Percentiles rank a stretch among this genome's conserved stretches.
phyloP scores from a whole-genome alignment of 305 asterid species.

The Fraxinus velutina region DNA sequence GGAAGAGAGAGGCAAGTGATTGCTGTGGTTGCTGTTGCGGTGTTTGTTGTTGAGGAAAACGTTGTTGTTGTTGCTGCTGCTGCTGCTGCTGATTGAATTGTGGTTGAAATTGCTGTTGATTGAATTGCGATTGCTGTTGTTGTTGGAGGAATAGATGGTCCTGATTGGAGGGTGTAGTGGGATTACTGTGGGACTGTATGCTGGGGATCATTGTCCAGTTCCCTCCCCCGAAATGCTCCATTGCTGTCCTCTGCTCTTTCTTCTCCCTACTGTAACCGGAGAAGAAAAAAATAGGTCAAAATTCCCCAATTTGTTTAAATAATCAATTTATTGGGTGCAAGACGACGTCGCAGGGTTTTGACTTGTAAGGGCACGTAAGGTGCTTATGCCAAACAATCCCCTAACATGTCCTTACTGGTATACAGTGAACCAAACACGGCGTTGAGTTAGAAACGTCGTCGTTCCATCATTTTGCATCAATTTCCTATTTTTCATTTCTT shows the following conservation, averaged over 20 bases:
- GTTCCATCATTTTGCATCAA: background rate
- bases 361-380: background rate
- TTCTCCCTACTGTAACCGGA: background rate
- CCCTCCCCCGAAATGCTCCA: conserved; percentile 88
- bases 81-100: conserved; percentile 33
- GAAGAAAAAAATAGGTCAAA: background rate
- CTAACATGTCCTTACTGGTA: background rate
- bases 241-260: conserved; percentile 19
- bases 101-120: conserved; percentile 40
- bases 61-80: conserved; percentile 23
- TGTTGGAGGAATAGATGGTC: conserved; percentile 64
- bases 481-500: background rate
- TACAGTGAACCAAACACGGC: background rate
- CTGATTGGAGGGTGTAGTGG: conserved; percentile 76
- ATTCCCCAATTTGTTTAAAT: no score
- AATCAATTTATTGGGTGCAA: background rate
- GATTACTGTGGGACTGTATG: conserved; percentile 73
- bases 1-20: conserved; percentile 85
- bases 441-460: background rate
- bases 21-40: conserved; percentile 48
- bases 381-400: background rate
- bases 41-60: conserved; percentile 18
- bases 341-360: background rate
- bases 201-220: conserved; percentile 88
- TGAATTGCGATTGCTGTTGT: conserved; percentile 58